Evolutionary conservation across 345 rosid genomes (phyloP), one percentile per base, ranked within the genome.

Genomic region (Brassica juncea): DNA sequence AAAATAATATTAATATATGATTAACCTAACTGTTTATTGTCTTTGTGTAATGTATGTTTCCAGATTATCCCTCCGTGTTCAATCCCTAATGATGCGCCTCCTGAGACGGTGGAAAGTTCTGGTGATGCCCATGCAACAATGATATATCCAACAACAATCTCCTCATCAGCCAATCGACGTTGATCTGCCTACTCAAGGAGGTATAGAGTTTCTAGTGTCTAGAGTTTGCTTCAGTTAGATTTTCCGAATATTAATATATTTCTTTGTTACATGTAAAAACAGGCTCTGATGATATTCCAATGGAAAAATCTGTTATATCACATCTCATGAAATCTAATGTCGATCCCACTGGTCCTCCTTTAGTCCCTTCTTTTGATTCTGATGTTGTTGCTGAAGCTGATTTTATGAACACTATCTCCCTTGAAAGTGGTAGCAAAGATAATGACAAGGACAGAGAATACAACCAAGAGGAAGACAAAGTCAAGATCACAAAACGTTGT

Each of bases 301-400:
- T 12, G 54, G 70, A 76, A 60, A 69, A 60, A 16, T 47, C 74
- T 4, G 27, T 52, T 1, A 35, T 25, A 5, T 71, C 59, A 31
- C 81, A 70, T 25, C 47, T 64, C 70, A 62, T 62, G 68, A 76
- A n/a, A 68, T 4, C 73, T 69, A 8, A 49, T 31, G 66, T 4
- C 71, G 71, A 64, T 35, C 65, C 77, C 5, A 3, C 4, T 27
- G 35, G 21, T 19, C 21, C 21, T 19, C 21, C 59, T 27, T 63
- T 70, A 2, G 32, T 35, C 7, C 7, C 21, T 52, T 54, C 66
- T 14, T 25, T 15, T 10, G 21, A 19, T 19, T 19, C 21, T 19
- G 21, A 19, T 19, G 28, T 6, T 3, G 19, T 6, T 62, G 65
- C 54, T 0, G 15, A 77, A 12, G n/a, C 32, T 8, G 6, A 63